These are phyloP conservation scores for Sarcomyxa edulis DNA, from an alignment of 768 basidiomycete species.

Conservation along the genomic window DNA sequence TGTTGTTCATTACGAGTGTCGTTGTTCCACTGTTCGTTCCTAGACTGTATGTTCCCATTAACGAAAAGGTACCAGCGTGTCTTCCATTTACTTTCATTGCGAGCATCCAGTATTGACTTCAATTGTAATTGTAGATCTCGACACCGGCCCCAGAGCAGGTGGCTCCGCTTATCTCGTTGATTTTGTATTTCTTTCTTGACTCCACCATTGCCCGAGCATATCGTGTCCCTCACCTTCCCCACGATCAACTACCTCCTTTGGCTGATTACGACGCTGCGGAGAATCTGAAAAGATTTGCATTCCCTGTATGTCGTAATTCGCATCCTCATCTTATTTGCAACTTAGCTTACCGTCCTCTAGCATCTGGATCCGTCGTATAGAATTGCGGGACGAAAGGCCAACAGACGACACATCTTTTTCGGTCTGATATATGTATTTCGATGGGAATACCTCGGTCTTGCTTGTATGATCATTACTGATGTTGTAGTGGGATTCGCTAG, in stretches of 20 bases:
- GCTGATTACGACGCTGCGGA: slow-evolving; percentile 47
- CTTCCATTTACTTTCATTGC: neutral
- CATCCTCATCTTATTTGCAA: neutral
- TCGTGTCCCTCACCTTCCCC: slow-evolving; percentile 36
- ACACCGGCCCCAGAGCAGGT: slow-evolving; percentile 47
- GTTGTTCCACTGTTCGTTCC: slow-evolving; percentile 53
- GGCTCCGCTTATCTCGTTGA: slow-evolving; percentile 36
- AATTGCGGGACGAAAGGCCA: slow-evolving; percentile 16
- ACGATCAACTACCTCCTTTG: slow-evolving; percentile 55
- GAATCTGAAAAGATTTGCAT: slow-evolving; percentile 18
- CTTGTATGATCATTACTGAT: slow-evolving; percentile 6
- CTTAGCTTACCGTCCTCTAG: slow-evolving; percentile 4
- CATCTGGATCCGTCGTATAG: slow-evolving; percentile 11
- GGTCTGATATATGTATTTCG: slow-evolving; percentile 20
- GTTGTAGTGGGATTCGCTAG: slow-evolving; percentile 7
- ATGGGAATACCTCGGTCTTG: slow-evolving; percentile 11
- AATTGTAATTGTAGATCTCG: neutral
- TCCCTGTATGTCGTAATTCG: slow-evolving; percentile 13
- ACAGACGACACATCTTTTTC: slow-evolving; percentile 24
- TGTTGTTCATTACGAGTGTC: slow-evolving; percentile 39
- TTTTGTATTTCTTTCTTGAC: slow-evolving; percentile 52
- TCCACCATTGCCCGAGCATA: slow-evolving; percentile 38
- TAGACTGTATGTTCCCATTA: slow-evolving; percentile 50
- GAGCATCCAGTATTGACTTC: slow-evolving; percentile 6
- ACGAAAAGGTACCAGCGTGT: slow-evolving; percentile 37